Percentiles rank a stretch among this genome's conserved stretches.
Evolutionary conservation across 768 basidiomycete species (phyloP).

Genomic region (Phylloporus sp.): DNA sequence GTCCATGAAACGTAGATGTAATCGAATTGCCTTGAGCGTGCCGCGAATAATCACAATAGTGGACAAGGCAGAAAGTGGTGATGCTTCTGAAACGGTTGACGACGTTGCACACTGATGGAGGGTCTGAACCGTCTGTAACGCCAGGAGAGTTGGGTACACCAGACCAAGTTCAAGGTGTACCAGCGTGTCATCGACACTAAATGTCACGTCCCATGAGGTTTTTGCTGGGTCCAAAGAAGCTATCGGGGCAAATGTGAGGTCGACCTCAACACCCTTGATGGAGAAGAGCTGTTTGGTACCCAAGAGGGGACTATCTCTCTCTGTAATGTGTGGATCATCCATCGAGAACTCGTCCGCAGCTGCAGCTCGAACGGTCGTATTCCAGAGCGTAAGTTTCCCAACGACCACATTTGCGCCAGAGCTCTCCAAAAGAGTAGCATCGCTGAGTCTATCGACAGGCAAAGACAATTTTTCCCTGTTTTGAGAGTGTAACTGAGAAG

Average conservation of each 20-base stretch:
- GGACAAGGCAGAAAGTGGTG: conserved; percentile 14
- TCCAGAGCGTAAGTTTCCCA: conserved; percentile 42
- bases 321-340: conserved; percentile 59
- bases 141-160: conserved; percentile 67
- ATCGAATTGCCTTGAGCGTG: conserved; percentile 44
- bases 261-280: conserved; percentile 33
- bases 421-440: conserved; percentile 42
- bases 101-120: conserved; percentile 29
- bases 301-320: conserved; percentile 47
- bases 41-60: conserved; percentile 27
- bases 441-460: conserved; percentile 46
- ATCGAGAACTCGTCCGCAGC: conserved; percentile 64
- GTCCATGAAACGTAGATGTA: conserved; percentile 45
- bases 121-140: conserved; percentile 46
- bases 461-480: conserved; percentile 54
- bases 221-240: conserved; percentile 1
- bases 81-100: conserved; percentile 16
- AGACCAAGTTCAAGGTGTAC: conserved; percentile 58
- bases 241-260: conserved; percentile 22
- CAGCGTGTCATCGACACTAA: conserved; percentile 51
- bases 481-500: conserved; percentile 34
- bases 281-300: conserved; percentile 41
- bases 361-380: conserved; percentile 55
- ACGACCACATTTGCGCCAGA: conserved; percentile 39
- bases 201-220: conserved; percentile 38